Evolutionary conservation across 768 basidiomycete species (phyloP).

Genomic region (Rossbeevera mucosa): DNA sequence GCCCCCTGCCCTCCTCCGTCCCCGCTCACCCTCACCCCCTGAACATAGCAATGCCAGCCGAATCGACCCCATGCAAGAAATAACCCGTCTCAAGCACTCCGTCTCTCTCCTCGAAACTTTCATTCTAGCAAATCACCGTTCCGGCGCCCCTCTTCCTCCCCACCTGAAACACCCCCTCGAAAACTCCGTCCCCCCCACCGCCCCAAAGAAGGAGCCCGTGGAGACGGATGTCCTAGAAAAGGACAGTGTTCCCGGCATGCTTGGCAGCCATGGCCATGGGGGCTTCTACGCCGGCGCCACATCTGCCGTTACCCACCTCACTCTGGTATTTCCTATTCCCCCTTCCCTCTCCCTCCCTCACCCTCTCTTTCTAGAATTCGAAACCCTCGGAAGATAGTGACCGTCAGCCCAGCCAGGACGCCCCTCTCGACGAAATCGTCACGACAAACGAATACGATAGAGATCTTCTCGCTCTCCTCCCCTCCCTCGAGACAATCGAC

Average conservation of each 20-base stretch:
- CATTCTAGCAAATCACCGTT: constrained; percentile 31
- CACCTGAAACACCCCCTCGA: constrained; percentile 27
- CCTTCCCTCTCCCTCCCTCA: constrained; percentile 4
- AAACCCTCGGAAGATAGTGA: constrained; percentile 50
- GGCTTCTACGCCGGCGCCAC: constrained; percentile 81
- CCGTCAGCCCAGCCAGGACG: constrained; percentile 51
- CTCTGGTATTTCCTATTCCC: constrained; percentile 41
- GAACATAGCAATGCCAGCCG: constrained; percentile 28
- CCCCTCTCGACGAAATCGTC: constrained; percentile 35
- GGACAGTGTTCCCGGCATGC: constrained; percentile 54
- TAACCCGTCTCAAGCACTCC: constrained; percentile 38
- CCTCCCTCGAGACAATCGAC: constrained; percentile 64
- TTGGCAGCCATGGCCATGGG: constrained; percentile 59
- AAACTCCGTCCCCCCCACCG: constrained; percentile 28
- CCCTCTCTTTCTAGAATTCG: constrained; percentile 32
- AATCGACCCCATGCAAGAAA: constrained; percentile 38
- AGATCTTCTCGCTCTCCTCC: constrained; percentile 65
- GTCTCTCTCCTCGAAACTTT: constrained; percentile 37
- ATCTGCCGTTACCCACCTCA: constrained; percentile 64
- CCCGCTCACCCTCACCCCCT: constrained; percentile 33
- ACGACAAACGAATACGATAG: constrained; percentile 58
- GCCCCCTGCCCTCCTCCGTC: constrained; percentile 20
- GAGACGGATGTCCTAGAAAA: constrained; percentile 47
- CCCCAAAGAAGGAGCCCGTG: constrained; percentile 50
- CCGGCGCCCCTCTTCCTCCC: constrained; percentile 13